Base-by-base conservation (phyloP, 352 stramenopile genomes). In the Phytopythium boreale region DNA sequence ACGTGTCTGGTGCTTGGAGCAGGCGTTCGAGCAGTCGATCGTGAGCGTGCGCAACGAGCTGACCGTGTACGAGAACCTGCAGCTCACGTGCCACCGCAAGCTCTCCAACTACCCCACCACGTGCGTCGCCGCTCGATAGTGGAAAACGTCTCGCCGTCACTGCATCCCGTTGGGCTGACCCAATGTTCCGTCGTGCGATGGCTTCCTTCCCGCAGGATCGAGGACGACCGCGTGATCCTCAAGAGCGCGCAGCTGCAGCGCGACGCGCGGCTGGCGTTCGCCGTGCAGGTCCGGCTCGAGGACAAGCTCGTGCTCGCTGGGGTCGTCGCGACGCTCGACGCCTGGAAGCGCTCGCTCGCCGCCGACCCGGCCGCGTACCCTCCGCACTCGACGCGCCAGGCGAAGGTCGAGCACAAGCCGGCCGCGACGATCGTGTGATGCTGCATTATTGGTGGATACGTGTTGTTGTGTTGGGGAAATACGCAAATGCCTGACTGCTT, bases 11-110 rank as follows among this genome's bases (percentile, higher is more conserved):
- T n/a, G 3, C 53, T 29, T 36, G 47, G 27, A 29, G 20, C 39
- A 81, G 76, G 76, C 76, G 31, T 84, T 87, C 63, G 61, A 79
- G 22, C 67, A 68, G 46, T 67, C 66, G 1, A 77, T 85, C 37
- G 44, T 88, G 24, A 79, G 67, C 24, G 58, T 64, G 56, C 79
- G 76, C 43, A 88, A 88, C 57, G 79, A 88, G 61, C 67, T 82
- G 47, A 72, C 74, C 4, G 79, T 88, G 24, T 88, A 88, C 39
- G 70, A 82, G 50, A 80, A 75, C 52, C 53, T 88, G 22, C 75
- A 83, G 52, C 67, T 52, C 60, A 66, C 68, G 20, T 84, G 72
- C 36, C 68, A 67, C 19, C 72, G 74, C 41, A 85, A 83, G 49
- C 69, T 88, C 17, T 59, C 65, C 8, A 77, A 69, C 37, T 88